These are phyloP conservation scores for Fusarium nodosum DNA, from an alignment of 2,329 filamentous ascomycete genomes.

Conservation along the genomic window DNA sequence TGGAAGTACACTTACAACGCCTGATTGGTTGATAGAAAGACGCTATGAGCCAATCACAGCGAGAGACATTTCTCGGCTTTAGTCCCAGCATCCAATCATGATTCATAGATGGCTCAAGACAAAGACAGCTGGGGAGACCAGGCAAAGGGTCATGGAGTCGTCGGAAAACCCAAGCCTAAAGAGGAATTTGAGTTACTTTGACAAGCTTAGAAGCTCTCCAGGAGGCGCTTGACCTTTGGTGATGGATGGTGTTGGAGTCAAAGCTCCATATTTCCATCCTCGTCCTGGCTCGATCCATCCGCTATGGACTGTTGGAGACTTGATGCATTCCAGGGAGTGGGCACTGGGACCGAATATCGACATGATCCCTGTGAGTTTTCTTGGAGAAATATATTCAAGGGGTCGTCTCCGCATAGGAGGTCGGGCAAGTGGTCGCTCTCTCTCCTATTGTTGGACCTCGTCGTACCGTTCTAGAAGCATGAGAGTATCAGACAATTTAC, in stretches of 20 bases:
- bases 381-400: slow-evolving; percentile 26
- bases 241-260: slow-evolving; percentile 26
- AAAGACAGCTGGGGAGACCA: slow-evolving; percentile 38
- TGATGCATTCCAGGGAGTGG: slow-evolving; percentile 39
- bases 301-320: slow-evolving; percentile 24
- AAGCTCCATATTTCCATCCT: slow-evolving; percentile 15
- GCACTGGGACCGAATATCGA: slow-evolving; percentile 24
- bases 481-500: slow-evolving; percentile 44
- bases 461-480: slow-evolving; percentile 44
- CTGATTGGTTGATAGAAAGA: slow-evolving; percentile 50
- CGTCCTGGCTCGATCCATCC: slow-evolving; percentile 31
- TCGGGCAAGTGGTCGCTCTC: slow-evolving; percentile 15
- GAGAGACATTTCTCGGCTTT: slow-evolving; percentile 27
- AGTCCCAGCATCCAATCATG: slow-evolving; percentile 26
- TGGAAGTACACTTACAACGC: slow-evolving; percentile 47
- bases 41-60: slow-evolving; percentile 25
- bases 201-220: slow-evolving; percentile 35
- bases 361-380: slow-evolving; percentile 30
- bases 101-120: slow-evolving; percentile 39
- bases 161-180: slow-evolving; percentile 46
- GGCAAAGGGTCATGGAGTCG: slow-evolving; percentile 44
- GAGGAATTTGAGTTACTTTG: slow-evolving; percentile 48
- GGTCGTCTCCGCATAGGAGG: slow-evolving; percentile 14
- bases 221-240: slow-evolving; percentile 37
- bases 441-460: slow-evolving; percentile 33